Conservation (phyloP, 78 protist species). For the Tieghemostelium lacteum region DNA sequence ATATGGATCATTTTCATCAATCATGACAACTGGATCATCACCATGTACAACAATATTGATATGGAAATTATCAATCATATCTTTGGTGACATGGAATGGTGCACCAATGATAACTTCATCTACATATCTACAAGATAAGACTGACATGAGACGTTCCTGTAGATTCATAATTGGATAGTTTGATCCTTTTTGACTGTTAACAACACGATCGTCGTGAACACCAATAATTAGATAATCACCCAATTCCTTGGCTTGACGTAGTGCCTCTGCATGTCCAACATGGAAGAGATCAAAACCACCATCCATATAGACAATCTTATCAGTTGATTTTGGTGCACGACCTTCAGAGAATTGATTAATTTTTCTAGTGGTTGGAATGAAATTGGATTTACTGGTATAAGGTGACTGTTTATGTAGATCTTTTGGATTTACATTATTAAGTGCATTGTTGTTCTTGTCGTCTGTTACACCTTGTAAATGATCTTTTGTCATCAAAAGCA, state of each 20-base stretch:
- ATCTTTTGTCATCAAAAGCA: slow-evolving; percentile 92
- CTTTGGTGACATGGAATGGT: slow-evolving; percentile 85
- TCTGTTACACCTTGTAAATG: slow-evolving; percentile 59
- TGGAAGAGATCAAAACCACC: slow-evolving; percentile 98
- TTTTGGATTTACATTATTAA: slow-evolving; percentile 30
- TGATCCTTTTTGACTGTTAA: slow-evolving; percentile 84
- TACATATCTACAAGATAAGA: slow-evolving; percentile 91
- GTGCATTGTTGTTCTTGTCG: not conserved
- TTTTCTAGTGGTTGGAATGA: slow-evolving; percentile 76
- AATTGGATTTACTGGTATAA: slow-evolving; percentile 85
- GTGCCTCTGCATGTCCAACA: slow-evolving; percentile 91
- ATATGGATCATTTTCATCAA: slow-evolving; percentile 74
- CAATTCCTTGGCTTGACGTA: slow-evolving; percentile 85
- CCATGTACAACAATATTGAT: slow-evolving; percentile 90
- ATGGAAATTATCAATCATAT: slow-evolving; percentile 82
- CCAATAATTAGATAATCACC: slow-evolving; percentile 97
- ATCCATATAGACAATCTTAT: slow-evolving; percentile 94
- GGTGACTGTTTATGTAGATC: slow-evolving; percentile 59
- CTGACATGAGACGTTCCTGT: slow-evolving; percentile 94
- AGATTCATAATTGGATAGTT: slow-evolving; percentile 96
- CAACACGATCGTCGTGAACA: slow-evolving; percentile 87
- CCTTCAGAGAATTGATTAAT: slow-evolving; percentile 88
- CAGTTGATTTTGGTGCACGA: slow-evolving; percentile 83
- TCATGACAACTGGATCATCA: slow-evolving; percentile 55
- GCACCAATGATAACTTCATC: slow-evolving; percentile 96